A percentile compares a stretch with the other conserved stretches of the same genome.
phyloP scores from a whole-genome alignment of 306 rosid genomes.

The Gleditsia sinensis region DNA sequence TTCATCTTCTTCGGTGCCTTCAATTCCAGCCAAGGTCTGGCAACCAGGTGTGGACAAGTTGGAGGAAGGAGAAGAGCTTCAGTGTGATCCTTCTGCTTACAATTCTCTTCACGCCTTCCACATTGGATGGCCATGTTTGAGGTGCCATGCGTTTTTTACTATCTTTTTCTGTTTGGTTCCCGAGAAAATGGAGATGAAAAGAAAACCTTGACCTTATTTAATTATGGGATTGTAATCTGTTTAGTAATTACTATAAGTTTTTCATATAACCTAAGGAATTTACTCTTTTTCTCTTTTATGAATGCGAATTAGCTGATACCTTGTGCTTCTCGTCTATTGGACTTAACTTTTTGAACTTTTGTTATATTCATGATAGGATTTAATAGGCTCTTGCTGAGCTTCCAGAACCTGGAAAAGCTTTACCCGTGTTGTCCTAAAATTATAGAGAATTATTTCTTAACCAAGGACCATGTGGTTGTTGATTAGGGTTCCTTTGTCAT shows the following conservation, averaged over 20 bases:
- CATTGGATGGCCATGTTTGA: conserved; percentile 91
- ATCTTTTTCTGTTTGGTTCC: background rate
- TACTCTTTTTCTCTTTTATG: background rate
- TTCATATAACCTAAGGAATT: too few relatives aligned
- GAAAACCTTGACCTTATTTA: background rate
- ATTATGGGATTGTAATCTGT: background rate
- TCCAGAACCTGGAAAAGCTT: background rate
- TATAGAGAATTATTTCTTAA: background rate
- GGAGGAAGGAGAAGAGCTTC: conserved; percentile 98
- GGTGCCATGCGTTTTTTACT: conserved; percentile 41
- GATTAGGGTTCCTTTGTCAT: conserved; percentile 6
- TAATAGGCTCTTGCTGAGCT: background rate
- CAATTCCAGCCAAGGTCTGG: conserved; percentile 79
- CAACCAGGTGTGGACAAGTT: conserved; percentile 94
- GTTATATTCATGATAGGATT: background rate
- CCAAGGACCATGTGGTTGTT: background rate
- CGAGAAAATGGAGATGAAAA: background rate
- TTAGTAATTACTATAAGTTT: background rate
- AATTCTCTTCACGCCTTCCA: conserved; percentile 90
- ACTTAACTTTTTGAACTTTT: background rate
- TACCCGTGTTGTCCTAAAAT: background rate
- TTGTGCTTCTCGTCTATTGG: background rate
- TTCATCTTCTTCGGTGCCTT: conserved; percentile 59
- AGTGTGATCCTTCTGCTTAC: conserved; percentile 91
- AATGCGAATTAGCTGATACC: background rate